These are phyloP conservation scores for Phialophora verrucosa DNA, from an alignment of 2,329 filamentous ascomycete genomes.

Conservation along the genomic window DNA sequence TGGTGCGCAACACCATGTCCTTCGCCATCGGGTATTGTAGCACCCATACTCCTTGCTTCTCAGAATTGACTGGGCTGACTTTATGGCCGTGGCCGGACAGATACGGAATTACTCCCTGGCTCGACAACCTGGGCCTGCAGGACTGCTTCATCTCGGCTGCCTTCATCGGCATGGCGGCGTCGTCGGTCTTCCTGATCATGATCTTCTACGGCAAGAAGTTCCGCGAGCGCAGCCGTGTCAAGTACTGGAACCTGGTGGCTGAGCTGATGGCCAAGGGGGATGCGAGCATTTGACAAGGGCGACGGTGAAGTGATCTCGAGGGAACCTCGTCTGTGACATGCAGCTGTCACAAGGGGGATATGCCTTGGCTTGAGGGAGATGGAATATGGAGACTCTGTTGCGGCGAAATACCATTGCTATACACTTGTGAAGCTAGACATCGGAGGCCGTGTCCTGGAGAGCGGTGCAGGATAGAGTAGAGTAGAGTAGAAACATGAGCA, in stretches of 20 bases:
- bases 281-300: neutral
- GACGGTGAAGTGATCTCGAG: neutral
- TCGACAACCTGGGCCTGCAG: slow-evolving; percentile 47
- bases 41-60: neutral
- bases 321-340: neutral
- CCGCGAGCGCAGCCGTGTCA: slow-evolving; percentile 44
- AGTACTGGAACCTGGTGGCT: slow-evolving; percentile 47
- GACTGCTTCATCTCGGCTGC: slow-evolving; percentile 51
- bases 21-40: slow-evolving; percentile 50
- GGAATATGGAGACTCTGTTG: neutral
- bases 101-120: slow-evolving; percentile 58
- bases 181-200: slow-evolving; percentile 49
- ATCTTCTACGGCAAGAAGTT: slow-evolving; percentile 48
- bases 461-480: neutral
- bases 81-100: neutral
- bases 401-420: neutral
- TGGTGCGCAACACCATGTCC: slow-evolving; percentile 58
- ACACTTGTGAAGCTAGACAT: neutral
- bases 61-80: neutral
- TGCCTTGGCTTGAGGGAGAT: neutral
- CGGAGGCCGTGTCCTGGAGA: neutral
- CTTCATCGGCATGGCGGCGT: slow-evolving; percentile 46
- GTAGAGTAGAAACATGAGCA: neutral
- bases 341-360: neutral
- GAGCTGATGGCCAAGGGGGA: slow-evolving; percentile 25